Percentiles rank a stretch among this genome's conserved stretches.
These are phyloP conservation scores for Trichoderma hamatum DNA, from an alignment of 2,329 filamentous ascomycete species.

Conservation along the genomic window DNA sequence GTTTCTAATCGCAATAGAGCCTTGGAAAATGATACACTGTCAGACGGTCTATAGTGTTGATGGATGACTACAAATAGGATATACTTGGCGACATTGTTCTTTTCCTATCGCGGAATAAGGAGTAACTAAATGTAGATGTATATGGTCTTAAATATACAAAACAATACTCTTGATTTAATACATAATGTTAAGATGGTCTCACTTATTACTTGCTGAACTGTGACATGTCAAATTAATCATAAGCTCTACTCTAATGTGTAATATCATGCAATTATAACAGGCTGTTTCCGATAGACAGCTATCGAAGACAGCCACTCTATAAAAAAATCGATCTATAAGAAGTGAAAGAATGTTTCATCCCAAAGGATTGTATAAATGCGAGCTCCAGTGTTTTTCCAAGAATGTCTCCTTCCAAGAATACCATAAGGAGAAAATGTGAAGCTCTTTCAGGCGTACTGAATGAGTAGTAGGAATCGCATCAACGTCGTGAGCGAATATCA, in stretches of 20 bases:
- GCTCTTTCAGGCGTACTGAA: background rate
- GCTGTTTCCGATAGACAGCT: background rate
- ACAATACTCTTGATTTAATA: background rate
- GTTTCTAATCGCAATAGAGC: constrained; percentile 29
- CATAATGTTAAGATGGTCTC: background rate
- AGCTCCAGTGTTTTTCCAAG: background rate
- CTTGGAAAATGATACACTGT: background rate
- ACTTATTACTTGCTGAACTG: background rate
- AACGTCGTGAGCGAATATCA: background rate
- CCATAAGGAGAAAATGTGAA: background rate
- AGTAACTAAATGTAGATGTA: background rate
- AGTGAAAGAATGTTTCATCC: background rate
- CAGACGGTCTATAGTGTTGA: no score
- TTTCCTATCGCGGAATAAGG: background rate
- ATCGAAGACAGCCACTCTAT: background rate
- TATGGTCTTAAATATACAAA: background rate
- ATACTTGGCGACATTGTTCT: background rate
- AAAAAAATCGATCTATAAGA: background rate
- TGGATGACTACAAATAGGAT: background rate
- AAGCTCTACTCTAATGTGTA: background rate
- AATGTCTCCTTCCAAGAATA: background rate
- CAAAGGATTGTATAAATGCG: background rate
- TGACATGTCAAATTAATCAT: background rate
- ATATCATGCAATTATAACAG: background rate
- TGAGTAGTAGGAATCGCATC: background rate